These are phyloP conservation scores for Aspergillus versicolor DNA, from an alignment of 2,329 filamentous ascomycete species.

Conservation along the genomic window DNA sequence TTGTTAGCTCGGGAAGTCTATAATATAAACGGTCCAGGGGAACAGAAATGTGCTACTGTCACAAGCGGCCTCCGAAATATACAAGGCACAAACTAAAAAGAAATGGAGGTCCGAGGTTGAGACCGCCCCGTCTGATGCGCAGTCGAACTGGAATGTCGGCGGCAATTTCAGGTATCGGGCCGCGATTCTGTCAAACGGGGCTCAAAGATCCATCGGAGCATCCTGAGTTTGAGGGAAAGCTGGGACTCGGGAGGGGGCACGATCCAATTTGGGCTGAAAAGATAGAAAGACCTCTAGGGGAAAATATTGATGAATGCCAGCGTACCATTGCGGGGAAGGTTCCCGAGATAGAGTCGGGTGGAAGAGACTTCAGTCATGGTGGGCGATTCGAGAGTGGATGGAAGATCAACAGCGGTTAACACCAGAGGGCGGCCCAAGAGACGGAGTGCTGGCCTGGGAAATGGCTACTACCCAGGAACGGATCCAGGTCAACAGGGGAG, in stretches of 20 bases:
- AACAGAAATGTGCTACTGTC: slow-evolving; percentile 20
- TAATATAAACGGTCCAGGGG: slow-evolving; percentile 19
- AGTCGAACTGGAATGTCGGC: background rate
- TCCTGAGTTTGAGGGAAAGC: slow-evolving; percentile 12
- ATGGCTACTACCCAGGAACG: background rate
- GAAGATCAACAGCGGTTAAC: slow-evolving; percentile 2
- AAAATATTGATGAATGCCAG: slow-evolving; percentile 35
- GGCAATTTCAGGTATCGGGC: slow-evolving; percentile 7
- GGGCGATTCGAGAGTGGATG: slow-evolving; percentile 14
- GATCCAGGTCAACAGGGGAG: slow-evolving; percentile 4
- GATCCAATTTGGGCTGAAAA: slow-evolving; percentile 21
- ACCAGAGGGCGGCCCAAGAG: slow-evolving; percentile 6
- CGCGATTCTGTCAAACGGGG: slow-evolving; percentile 13
- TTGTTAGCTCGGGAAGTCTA: slow-evolving; percentile 32
- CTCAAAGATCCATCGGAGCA: slow-evolving; percentile 17
- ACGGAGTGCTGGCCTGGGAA: slow-evolving; percentile 1
- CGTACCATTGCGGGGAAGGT: slow-evolving; percentile 94
- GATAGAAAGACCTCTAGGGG: slow-evolving; percentile 22
- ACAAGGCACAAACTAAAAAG: slow-evolving; percentile 6
- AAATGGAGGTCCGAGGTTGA: slow-evolving; percentile 1
- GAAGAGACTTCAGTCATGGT: slow-evolving; percentile 83
- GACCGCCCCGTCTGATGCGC: background rate
- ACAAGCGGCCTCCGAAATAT: slow-evolving; percentile 13
- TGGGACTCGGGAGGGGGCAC: slow-evolving; percentile 9
- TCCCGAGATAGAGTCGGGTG: slow-evolving; percentile 95